A percentile compares a stretch with the other conserved stretches of the same genome.
Evolutionary conservation across 2,329 filamentous ascomycete species (phyloP).

Genomic region (Cercospora zeina): DNA sequence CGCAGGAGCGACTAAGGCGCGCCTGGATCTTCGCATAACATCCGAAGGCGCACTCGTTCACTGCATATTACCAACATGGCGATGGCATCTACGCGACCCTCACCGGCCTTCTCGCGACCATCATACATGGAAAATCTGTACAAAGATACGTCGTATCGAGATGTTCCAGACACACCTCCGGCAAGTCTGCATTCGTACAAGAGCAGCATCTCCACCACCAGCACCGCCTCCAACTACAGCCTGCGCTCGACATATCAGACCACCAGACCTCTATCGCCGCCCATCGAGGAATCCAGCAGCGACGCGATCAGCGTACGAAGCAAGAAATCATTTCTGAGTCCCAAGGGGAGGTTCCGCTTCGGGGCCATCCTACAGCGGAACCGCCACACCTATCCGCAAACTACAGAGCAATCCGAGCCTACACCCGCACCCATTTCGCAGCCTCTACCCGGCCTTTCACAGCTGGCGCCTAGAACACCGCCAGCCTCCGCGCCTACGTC

Average conservation of each 20-base stretch:
- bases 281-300: conserved; percentile 31
- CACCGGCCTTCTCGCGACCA: conserved; percentile 31
- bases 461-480: conserved; percentile 18
- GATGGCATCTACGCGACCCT: conserved; percentile 31
- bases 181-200: conserved; percentile 33
- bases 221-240: conserved; percentile 29
- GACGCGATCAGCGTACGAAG: conserved; percentile 29
- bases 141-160: conserved; percentile 24
- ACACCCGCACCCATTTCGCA: conserved; percentile 13
- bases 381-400: conserved; percentile 33
- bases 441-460: conserved; percentile 9
- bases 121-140: conserved; percentile 39
- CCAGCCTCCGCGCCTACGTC: conserved; percentile 16
- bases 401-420: conserved; percentile 20
- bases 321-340: conserved; percentile 30
- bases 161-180: conserved; percentile 23
- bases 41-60: not conserved
- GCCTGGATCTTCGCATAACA: conserved; percentile 14
- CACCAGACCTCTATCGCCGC: conserved; percentile 33
- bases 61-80: conserved; percentile 28
- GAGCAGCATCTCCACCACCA: conserved; percentile 34
- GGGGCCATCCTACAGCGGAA: conserved; percentile 28
- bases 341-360: conserved; percentile 28
- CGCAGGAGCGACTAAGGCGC: conserved; percentile 3
- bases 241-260: conserved; percentile 27